Conservation (phyloP, 1,284 basidiomycete species). For the Cutaneotrichosporon cyanovorans region DNA sequence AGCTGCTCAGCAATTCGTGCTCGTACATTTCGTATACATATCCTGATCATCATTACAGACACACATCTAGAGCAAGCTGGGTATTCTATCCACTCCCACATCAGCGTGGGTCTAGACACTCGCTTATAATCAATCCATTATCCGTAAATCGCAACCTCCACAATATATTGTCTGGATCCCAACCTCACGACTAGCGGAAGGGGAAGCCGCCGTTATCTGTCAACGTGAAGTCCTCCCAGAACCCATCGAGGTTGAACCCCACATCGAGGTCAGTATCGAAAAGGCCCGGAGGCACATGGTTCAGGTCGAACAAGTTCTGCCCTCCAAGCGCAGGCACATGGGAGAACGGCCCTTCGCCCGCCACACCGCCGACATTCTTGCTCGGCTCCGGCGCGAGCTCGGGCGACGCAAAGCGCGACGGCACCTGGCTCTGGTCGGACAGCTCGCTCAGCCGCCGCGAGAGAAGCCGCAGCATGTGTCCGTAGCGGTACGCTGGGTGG, state of each 20-base stretch:
- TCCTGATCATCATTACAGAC: too few relatives aligned
- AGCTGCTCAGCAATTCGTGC: too few relatives aligned
- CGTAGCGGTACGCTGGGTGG: constrained; percentile 42
- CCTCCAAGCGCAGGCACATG: background rate
- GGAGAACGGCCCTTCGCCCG: background rate
- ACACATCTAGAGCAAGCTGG: too few relatives aligned
- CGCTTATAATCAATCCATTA: too few relatives aligned
- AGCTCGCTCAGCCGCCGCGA: constrained; percentile 36
- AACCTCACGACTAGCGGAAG: constrained; percentile 19
- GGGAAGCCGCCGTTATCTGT: constrained; percentile 39
- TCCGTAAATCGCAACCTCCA: too few relatives aligned
- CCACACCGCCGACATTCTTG: background rate
- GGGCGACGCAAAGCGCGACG: constrained; percentile 37
- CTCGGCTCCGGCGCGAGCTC: constrained; percentile 17
- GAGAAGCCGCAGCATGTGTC: constrained; percentile 39
- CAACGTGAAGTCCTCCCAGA: constrained; percentile 42
- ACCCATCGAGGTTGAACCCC: constrained; percentile 38
- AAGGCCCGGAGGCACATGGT: constrained; percentile 15
- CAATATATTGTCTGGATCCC: too few relatives aligned
- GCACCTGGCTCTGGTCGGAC: constrained; percentile 33
- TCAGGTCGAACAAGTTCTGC: constrained; percentile 10
- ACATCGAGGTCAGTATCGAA: constrained; percentile 37
- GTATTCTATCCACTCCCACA: too few relatives aligned
- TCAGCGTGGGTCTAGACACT: too few relatives aligned
- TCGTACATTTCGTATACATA: too few relatives aligned